phyloP scores from a whole-genome alignment of 1,284 basidiomycete species.

The Phylloboletellus chloephorus region DNA sequence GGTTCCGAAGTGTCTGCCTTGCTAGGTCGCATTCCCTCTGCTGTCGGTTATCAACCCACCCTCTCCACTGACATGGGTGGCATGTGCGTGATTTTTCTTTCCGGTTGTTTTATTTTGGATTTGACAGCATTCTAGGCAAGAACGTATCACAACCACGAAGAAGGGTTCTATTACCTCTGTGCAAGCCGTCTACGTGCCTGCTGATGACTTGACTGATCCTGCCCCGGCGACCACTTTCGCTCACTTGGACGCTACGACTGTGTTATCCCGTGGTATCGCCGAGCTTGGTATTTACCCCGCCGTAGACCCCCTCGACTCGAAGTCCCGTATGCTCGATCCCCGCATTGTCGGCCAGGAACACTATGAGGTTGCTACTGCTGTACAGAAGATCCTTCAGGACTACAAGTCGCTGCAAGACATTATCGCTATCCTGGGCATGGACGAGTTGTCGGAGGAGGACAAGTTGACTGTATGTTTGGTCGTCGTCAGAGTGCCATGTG shows the following conservation, averaged over 20 bases:
- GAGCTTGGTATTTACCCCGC: conserved; percentile 99
- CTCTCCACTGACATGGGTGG: conserved; percentile 99
- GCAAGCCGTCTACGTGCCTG: conserved; percentile 98
- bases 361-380: conserved; percentile 92
- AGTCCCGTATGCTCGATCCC: conserved; percentile 99
- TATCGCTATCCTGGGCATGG: conserved; percentile 98
- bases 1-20: conserved; percentile 99
- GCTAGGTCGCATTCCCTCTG: conserved; percentile 99
- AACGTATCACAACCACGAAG: conserved; percentile 99
- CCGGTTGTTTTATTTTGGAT: conserved; percentile 1
- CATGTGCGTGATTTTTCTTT: conserved; percentile 69
- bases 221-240: conserved; percentile 99
- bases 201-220: conserved; percentile 99
- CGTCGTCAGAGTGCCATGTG: neutral
- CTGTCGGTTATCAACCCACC: conserved; percentile 99
- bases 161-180: conserved; percentile 99
- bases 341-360: conserved; percentile 92
- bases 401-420: conserved; percentile 99
- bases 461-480: conserved; percentile 82
- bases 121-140: conserved; percentile 58
- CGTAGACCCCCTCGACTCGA: conserved; percentile 98
- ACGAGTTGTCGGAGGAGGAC: conserved; percentile 99
- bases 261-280: conserved; percentile 97
- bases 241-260: conserved; percentile 99
- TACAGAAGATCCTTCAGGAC: conserved; percentile 98